phyloP scores from a whole-genome alignment of 208 protist genomes.

The Zelonia costaricensis region DNA sequence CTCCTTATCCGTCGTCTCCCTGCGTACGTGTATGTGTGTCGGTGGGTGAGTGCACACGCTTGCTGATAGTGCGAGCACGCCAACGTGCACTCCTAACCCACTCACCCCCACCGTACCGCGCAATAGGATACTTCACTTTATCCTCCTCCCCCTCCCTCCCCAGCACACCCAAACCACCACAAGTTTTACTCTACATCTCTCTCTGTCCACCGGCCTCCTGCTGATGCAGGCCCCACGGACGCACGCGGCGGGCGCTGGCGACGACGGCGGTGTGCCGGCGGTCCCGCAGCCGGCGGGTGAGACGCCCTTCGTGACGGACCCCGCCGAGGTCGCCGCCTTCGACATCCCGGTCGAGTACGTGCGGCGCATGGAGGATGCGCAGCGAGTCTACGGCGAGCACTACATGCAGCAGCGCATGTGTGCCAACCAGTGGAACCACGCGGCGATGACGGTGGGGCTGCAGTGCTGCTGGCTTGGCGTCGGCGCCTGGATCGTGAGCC shows the following conservation, averaged over 20 bases:
- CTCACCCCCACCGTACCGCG: too few species aligned
- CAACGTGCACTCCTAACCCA: too few species aligned
- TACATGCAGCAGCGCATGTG: slow-evolving; percentile 43
- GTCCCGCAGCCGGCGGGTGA: slow-evolving; percentile 18
- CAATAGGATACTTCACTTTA: too few species aligned
- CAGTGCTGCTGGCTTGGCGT: slow-evolving; percentile 71
- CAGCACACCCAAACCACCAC: not conserved
- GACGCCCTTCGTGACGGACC: slow-evolving; percentile 64
- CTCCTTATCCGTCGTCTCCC: too few species aligned
- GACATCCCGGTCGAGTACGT: slow-evolving; percentile 59
- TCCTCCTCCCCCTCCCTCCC: not conserved
- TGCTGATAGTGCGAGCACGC: too few species aligned
- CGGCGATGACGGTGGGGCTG: slow-evolving; percentile 47
- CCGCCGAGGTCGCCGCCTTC: slow-evolving; percentile 29
- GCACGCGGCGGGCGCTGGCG: not conserved
- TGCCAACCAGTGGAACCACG: slow-evolving; percentile 32
- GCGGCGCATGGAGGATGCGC: slow-evolving; percentile 71
- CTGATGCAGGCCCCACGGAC: slow-evolving; percentile 7
- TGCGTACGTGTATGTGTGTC: too few species aligned
- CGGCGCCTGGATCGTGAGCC: slow-evolving; percentile 58
- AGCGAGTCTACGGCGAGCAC: slow-evolving; percentile 55
- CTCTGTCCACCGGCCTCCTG: not conserved
- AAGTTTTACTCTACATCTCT: not conserved
- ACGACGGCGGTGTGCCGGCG: not conserved
- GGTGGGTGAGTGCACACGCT: too few species aligned